These are phyloP conservation scores for Rhynchospora pubera DNA, from an alignment of 176 grass and related monocot genomes.

Conservation along the genomic window DNA sequence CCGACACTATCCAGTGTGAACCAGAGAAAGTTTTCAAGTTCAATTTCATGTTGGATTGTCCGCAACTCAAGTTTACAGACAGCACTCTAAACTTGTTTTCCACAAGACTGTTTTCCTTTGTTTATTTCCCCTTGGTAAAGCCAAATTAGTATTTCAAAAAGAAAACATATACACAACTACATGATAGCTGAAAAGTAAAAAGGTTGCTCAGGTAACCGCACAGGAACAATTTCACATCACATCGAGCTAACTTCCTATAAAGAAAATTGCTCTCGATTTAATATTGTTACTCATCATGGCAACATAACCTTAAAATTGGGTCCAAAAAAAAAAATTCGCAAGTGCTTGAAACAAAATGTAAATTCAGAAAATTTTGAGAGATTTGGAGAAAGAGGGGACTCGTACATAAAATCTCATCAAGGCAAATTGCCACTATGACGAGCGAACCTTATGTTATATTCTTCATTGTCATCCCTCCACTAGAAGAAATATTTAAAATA, in stretches of 20 bases:
- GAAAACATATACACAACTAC: too few species aligned
- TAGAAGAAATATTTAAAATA: not conserved
- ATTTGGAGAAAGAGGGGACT: conserved; percentile 2
- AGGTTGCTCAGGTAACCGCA: conserved; percentile 82
- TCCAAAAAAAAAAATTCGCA: not conserved
- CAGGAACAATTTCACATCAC: conserved; percentile 49
- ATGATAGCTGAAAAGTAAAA: not conserved
- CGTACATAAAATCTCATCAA: not conserved
- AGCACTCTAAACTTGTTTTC: too few species aligned
- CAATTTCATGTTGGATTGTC: too few species aligned
- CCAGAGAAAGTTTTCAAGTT: too few species aligned
- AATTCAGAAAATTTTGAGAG: not conserved
- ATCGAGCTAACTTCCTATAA: not conserved
- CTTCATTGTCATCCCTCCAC: conserved; percentile 1
- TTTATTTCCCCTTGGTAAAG: too few species aligned
- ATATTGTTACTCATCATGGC: conserved; percentile 9
- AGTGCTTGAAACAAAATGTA: not conserved
- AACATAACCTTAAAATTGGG: not conserved
- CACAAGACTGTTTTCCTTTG: too few species aligned
- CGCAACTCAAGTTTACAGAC: too few species aligned
- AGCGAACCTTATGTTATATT: conserved; percentile 10
- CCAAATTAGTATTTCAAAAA: too few species aligned
- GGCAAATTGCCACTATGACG: conserved; percentile 9
- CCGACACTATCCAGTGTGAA: too few species aligned
- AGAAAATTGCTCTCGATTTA: not conserved